Percentiles rank a stretch among this genome's conserved stretches.
Evolutionary conservation across 2,329 filamentous ascomycete genomes (phyloP).

Genomic region (Geosmithia putterillii): DNA sequence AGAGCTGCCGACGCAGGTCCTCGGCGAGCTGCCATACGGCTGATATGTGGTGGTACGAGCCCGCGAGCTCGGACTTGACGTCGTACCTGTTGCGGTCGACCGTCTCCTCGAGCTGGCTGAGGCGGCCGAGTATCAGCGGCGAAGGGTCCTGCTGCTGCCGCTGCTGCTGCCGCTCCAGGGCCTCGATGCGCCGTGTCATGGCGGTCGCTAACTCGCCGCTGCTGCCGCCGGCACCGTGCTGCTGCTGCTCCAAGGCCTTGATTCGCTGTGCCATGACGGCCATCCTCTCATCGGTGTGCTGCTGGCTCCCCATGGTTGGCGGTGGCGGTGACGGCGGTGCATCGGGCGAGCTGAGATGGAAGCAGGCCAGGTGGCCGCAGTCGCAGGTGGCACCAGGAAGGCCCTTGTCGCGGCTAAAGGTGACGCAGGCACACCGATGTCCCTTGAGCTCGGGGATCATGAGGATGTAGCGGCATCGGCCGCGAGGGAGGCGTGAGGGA

Average conservation of each 20-base stretch:
- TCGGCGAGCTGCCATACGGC: constrained; percentile 40
- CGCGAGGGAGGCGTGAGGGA: constrained; percentile 33
- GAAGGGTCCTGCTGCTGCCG: too few species aligned
- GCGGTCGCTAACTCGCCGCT: constrained; percentile 13
- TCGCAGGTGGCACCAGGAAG: constrained; percentile 42
- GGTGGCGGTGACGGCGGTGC: constrained; percentile 24
- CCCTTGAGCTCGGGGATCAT: constrained; percentile 43
- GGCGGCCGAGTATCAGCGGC: constrained; percentile 30
- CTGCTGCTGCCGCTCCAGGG: constrained; percentile 8
- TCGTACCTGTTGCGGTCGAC: constrained; percentile 40
- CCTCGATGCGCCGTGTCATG: constrained; percentile 1
- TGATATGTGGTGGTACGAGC: constrained; percentile 40
- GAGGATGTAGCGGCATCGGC: constrained; percentile 48
- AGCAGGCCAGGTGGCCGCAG: constrained; percentile 49
- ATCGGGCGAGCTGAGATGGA: constrained; percentile 37
- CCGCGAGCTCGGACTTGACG: constrained; percentile 36
- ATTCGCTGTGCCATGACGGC: constrained; percentile 1
- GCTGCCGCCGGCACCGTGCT: constrained; percentile 4
- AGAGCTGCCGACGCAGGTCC: constrained; percentile 29
- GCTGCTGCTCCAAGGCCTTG: constrained; percentile 4
- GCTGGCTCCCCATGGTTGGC: not conserved
- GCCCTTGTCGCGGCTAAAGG: constrained; percentile 41
- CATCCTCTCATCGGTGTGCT: constrained; percentile 13
- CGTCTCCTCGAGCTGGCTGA: constrained; percentile 39
- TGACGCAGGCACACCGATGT: constrained; percentile 44